Conservation (phyloP, 2,329 filamentous ascomycete genomes). For the Calycina marina region DNA sequence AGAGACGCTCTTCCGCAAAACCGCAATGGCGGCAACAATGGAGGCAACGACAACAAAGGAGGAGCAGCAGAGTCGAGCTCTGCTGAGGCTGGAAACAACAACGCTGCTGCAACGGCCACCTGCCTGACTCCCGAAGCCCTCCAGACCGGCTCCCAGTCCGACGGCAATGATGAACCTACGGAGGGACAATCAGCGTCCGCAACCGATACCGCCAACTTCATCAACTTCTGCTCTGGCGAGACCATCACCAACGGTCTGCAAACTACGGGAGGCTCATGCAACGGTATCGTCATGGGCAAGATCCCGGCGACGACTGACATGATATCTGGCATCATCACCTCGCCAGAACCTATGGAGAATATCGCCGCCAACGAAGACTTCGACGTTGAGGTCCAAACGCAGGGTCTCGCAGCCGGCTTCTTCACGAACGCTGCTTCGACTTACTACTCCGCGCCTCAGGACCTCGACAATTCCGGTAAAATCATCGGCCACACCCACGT, state of each 20-base stretch:
- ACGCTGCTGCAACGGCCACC: not conserved
- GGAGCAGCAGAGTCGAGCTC: not conserved
- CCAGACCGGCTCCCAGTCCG: constrained; percentile 8
- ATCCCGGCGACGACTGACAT: constrained; percentile 20
- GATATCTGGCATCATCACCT: constrained; percentile 20
- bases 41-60: not conserved
- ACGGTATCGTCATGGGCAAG: constrained; percentile 25
- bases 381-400: constrained; percentile 22
- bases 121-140: constrained; percentile 8
- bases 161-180: constrained; percentile 10
- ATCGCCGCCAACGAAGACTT: constrained; percentile 15
- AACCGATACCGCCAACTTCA: constrained; percentile 12
- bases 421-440: constrained; percentile 26
- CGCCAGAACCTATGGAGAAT: constrained; percentile 10
- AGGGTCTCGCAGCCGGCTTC: constrained; percentile 24
- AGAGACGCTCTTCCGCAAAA: not conserved
- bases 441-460: constrained; percentile 27
- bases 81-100: not conserved
- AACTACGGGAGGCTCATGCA: constrained; percentile 44
- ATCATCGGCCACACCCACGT: constrained; percentile 27
- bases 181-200: constrained; percentile 9
- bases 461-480: constrained; percentile 19
- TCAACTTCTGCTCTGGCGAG: constrained; percentile 18
- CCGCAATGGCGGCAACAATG: not conserved
- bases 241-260: constrained; percentile 45